Evolutionary conservation across 192 early-diverging fungal genomes (phyloP).

Genomic region (Coemansia sp.): DNA sequence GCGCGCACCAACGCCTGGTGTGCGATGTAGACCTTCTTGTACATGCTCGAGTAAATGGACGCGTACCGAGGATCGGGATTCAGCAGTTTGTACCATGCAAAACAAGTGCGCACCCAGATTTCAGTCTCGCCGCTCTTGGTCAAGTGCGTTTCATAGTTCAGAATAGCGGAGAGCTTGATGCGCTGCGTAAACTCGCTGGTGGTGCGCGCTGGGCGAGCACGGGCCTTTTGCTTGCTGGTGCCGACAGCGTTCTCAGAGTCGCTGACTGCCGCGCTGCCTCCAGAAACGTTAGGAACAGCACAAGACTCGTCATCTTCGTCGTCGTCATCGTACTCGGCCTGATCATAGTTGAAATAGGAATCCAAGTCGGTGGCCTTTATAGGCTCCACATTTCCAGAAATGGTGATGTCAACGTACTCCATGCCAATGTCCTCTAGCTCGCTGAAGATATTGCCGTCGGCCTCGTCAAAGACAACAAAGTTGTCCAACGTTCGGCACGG

Average conservation of each 20-base stretch:
- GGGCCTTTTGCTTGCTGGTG: background rate
- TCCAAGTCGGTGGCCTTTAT: constrained; percentile 28
- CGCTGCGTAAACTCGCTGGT: constrained; percentile 32
- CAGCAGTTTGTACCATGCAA: constrained; percentile 53
- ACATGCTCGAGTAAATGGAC: constrained; percentile 25
- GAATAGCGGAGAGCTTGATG: constrained; percentile 42
- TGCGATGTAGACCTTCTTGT: constrained; percentile 44
- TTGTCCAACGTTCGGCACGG: constrained; percentile 56
- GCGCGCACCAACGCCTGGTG: constrained; percentile 34
- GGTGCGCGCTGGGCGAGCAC: constrained; percentile 33
- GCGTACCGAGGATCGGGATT: constrained; percentile 37
- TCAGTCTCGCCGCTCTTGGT: constrained; percentile 27
- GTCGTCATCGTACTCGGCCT: constrained; percentile 34
- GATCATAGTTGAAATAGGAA: constrained; percentile 20
- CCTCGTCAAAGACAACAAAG: constrained; percentile 56
- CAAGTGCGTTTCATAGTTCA: constrained; percentile 41
- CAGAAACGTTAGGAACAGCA: constrained; percentile 11
- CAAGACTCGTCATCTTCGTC: constrained; percentile 35
- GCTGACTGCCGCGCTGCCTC: constrained; percentile 6
- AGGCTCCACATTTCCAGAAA: constrained; percentile 54
- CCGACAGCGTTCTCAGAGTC: constrained; percentile 4
- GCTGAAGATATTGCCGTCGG: constrained; percentile 24
- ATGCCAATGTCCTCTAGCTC: constrained; percentile 53
- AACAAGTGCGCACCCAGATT: constrained; percentile 51
- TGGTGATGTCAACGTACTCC: constrained; percentile 46